Evolutionary conservation across 106 monocot species (phyloP).

Genomic region (Platanthera zijinensis): DNA sequence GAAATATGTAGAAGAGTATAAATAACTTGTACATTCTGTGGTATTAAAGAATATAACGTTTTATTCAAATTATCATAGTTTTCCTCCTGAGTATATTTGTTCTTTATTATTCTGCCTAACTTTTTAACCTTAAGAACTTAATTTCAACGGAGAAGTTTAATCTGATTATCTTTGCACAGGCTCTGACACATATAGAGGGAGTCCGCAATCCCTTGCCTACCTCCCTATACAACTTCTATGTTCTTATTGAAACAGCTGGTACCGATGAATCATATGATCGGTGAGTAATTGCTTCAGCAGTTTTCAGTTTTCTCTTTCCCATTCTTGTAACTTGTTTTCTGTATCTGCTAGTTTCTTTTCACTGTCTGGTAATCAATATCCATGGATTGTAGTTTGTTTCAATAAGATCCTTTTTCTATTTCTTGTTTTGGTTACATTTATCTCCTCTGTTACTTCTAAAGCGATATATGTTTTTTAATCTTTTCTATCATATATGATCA

Average conservation of each 20-base stretch:
- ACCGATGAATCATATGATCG: conserved; percentile 85
- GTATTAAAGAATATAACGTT: too few species aligned
- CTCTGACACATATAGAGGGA: conserved; percentile 70
- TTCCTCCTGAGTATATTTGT: not conserved
- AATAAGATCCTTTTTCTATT: too few species aligned
- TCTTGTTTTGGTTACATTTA: too few species aligned
- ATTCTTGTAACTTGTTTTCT: not conserved
- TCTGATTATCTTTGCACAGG: conserved; percentile 29
- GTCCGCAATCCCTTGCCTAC: conserved; percentile 67
- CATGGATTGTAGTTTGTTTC: not conserved
- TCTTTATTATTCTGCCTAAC: not conserved
- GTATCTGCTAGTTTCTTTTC: not conserved
- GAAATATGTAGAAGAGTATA: too few species aligned
- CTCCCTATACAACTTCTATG: conserved; percentile 71
- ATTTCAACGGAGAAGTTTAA: not conserved
- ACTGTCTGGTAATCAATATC: not conserved
- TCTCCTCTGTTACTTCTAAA: too few species aligned
- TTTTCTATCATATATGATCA: not conserved
- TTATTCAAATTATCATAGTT: not conserved
- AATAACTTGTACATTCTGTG: too few species aligned
- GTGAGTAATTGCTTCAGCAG: conserved; percentile 31
- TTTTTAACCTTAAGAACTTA: not conserved
- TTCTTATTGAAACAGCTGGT: conserved; percentile 88
- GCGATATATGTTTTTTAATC: not conserved
- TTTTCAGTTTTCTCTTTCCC: not conserved